Evolutionary conservation across 495 filamentous ascomycete species (phyloP).

Genomic region (Penicillium argentinense): DNA sequence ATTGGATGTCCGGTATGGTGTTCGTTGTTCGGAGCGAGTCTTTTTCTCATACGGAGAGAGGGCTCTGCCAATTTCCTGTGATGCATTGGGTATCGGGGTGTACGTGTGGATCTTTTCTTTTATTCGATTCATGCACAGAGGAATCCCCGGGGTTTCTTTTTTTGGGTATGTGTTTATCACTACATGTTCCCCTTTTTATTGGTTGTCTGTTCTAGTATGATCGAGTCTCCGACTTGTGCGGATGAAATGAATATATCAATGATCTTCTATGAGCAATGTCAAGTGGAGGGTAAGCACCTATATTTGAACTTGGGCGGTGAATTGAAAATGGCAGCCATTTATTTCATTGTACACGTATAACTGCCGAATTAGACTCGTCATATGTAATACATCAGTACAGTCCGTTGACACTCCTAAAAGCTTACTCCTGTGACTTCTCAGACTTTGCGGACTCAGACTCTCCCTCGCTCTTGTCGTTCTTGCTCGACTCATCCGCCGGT

Average conservation of each 20-base stretch:
- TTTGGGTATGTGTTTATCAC: constrained; percentile 16
- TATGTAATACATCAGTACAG: too few relatives aligned
- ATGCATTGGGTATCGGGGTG: constrained; percentile 2
- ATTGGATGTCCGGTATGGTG: constrained; percentile 8
- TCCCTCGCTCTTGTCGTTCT: background rate
- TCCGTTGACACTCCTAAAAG: too few relatives aligned
- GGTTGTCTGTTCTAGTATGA: constrained; percentile 1
- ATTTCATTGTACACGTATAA: too few relatives aligned
- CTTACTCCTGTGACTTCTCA: constrained; percentile 1
- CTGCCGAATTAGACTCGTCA: too few relatives aligned
- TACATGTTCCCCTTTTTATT: constrained; percentile 6
- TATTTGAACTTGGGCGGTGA: too few relatives aligned
- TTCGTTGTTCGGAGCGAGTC: constrained; percentile 6
- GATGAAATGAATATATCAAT: constrained; percentile 22
- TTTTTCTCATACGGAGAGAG: background rate
- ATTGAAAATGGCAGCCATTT: too few relatives aligned
- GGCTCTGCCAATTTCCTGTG: background rate
- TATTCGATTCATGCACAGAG: constrained; percentile 20
- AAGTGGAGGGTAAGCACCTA: too few relatives aligned
- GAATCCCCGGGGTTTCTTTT: too few relatives aligned
- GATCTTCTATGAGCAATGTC: constrained; percentile 12
- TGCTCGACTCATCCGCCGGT: too few relatives aligned
- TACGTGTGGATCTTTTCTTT: constrained; percentile 8
- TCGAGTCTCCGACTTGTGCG: constrained; percentile 6
- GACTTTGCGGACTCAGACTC: background rate